These are phyloP conservation scores for Funneliformis caledonium DNA, from an alignment of 371 early-diverging fungal species.

Conservation along the genomic window DNA sequence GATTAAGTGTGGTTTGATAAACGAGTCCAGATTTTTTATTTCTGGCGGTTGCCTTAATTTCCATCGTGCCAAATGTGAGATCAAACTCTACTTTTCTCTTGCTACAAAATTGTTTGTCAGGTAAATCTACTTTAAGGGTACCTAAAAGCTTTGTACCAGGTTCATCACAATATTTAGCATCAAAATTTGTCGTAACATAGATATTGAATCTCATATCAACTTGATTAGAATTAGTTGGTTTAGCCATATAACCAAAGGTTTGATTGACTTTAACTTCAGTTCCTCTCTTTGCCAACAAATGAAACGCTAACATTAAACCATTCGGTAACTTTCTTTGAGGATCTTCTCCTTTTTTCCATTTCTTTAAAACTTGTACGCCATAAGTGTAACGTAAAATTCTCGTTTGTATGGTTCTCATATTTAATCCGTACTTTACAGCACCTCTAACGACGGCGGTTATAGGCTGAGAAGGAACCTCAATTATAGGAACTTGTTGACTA, in stretches of 20 bases:
- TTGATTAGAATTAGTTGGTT: slow-evolving; percentile 7
- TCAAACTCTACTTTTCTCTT: slow-evolving; percentile 25
- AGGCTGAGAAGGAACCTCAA: slow-evolving; percentile 47
- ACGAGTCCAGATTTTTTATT: slow-evolving; percentile 24
- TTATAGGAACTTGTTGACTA: slow-evolving; percentile 41
- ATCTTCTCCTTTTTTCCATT: slow-evolving; percentile 17
- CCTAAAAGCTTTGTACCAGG: slow-evolving; percentile 7
- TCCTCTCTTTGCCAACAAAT: neutral
- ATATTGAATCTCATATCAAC: slow-evolving; percentile 3
- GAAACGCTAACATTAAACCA: neutral
- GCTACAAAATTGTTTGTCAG: slow-evolving; percentile 17
- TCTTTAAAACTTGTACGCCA: slow-evolving; percentile 23
- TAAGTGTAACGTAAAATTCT: slow-evolving; percentile 17
- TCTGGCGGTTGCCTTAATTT: slow-evolving; percentile 32
- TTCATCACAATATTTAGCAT: slow-evolving; percentile 29
- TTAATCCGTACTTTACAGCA: slow-evolving; percentile 43
- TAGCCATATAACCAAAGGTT: neutral
- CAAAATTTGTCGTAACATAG: neutral
- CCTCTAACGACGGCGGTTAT: slow-evolving; percentile 52
- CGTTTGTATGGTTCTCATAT: slow-evolving; percentile 10
- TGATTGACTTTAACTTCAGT: slow-evolving; percentile 21
- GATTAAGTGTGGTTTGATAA: neutral
- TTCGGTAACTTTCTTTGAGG: neutral
- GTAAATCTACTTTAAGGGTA: slow-evolving; percentile 13
- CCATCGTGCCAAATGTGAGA: slow-evolving; percentile 26